Percentiles rank a stretch among this genome's conserved stretches.
Evolutionary conservation across 139 green algal genomes (phyloP).

Genomic region (Tetraselmis chui): DNA sequence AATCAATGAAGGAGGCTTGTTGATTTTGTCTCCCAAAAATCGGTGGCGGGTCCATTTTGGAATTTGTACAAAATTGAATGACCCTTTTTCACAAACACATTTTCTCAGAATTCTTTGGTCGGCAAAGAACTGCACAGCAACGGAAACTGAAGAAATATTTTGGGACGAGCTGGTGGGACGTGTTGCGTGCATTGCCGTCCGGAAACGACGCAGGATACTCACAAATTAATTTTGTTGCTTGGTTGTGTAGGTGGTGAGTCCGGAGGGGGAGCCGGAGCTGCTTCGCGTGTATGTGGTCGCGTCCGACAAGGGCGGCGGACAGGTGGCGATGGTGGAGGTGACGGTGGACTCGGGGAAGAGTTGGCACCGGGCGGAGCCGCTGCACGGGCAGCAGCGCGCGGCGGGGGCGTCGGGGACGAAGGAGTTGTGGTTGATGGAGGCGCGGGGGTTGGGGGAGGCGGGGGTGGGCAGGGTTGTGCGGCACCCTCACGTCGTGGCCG

Average conservation of each 20-base stretch:
- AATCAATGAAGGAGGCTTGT: no score
- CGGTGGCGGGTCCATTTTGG: no score
- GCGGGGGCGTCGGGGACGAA: neutral
- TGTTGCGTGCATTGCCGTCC: no score
- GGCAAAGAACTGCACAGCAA: no score
- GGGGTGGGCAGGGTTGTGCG: neutral
- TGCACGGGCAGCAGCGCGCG: neutral
- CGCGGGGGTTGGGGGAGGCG: neutral
- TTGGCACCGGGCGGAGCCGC: neutral
- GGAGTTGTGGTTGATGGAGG: neutral
- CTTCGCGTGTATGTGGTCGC: neutral
- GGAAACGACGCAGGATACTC: no score
- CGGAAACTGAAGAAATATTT: no score
- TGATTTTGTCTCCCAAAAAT: no score
- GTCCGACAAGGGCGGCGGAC: neutral
- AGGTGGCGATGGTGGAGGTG: constrained; percentile 5
- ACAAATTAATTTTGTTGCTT: no score
- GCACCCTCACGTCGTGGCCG: neutral
- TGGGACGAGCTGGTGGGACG: no score
- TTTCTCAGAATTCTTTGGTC: no score
- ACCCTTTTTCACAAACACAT: no score
- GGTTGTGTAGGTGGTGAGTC: neutral
- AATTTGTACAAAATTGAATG: no score
- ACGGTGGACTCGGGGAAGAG: neutral
- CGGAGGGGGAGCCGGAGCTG: neutral